Base-by-base conservation (phyloP, 1,139 yeast species). In the Scheffersomyces illinoinensis region DNA sequence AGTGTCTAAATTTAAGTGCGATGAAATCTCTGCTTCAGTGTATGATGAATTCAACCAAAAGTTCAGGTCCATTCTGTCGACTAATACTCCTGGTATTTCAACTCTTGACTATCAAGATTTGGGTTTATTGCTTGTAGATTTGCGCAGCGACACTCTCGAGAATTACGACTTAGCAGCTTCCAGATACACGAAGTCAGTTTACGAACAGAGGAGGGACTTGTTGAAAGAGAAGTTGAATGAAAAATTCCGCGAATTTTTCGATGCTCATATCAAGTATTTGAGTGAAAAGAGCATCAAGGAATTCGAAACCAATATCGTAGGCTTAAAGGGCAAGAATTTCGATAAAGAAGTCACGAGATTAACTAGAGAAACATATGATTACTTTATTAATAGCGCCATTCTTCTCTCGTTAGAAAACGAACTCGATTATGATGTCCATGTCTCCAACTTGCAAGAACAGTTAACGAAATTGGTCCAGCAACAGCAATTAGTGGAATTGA, bases 1-100 rank as follows among this genome's bases (percentile, higher is more conserved):
- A 61, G 98, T 95, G 20, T 97, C 99, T 5, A 87, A 95, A 66
- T 95, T 92, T 76, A 87, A 97, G 69, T 95, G 99, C 73, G 97
- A 93, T 68, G 99, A 95, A 72, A 90, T 96, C 56, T 83, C 87
- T 33, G 75, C 77, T 39, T 76, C 75, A 50, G 81, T 87, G 1
- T 85, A 76, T 68, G 79, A 76, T 6, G 78, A 76, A 18, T 89
- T 89, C 68, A 73, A 76, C 26, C 62, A 59, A 1, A 76, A 74
- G 33, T 79, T 79, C 55, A 64, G 66, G 2, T 72, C 66, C n/a
- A 61, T 68, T 26, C 61, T 69, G 47, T 61, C 59, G 23, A 39
- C 54, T 2, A 50, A 57, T 10, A 63, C 56, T 4, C 61, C 60
- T 2, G 65, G 67, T 56, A 57, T 65, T 26, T 59, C 62, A 4